Evolutionary conservation across 352 stramenopile genomes (phyloP).

Genomic region (Globisporangium barbulae): DNA sequence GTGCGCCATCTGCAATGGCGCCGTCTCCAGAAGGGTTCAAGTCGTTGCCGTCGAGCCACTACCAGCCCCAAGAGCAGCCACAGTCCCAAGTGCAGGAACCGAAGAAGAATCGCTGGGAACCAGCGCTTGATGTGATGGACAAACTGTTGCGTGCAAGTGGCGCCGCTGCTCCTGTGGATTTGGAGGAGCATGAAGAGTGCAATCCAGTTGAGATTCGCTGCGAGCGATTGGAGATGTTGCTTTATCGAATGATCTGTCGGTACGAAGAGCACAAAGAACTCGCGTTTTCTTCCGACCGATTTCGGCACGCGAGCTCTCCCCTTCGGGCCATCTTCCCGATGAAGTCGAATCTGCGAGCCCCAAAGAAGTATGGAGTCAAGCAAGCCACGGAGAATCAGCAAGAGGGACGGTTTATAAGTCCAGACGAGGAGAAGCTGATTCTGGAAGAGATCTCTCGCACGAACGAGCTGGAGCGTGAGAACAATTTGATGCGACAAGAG

Average conservation of each 20-base stretch:
- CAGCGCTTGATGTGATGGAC: constrained; percentile 77
- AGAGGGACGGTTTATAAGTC: constrained; percentile 19
- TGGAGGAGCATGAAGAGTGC: constrained; percentile 31
- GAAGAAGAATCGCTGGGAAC: constrained; percentile 73
- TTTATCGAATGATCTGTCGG: constrained; percentile 85
- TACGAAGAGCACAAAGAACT: constrained; percentile 82
- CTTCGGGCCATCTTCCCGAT: constrained; percentile 15
- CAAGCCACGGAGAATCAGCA: constrained; percentile 37
- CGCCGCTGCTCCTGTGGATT: constrained; percentile 35
- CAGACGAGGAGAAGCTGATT: constrained; percentile 34
- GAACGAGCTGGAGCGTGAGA: constrained; percentile 61
- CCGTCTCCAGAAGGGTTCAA: constrained; percentile 9
- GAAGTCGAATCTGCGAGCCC: constrained; percentile 41
- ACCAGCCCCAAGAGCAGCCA: constrained; percentile 15
- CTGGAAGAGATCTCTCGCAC: constrained; percentile 36
- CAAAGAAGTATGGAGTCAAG: constrained; percentile 13
- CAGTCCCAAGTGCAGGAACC: constrained; percentile 23
- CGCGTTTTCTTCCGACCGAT: constrained; percentile 46
- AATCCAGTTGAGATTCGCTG: constrained; percentile 53
- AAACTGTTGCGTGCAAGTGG: constrained; percentile 63
- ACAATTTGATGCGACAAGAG: constrained; percentile 63
- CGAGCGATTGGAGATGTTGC: constrained; percentile 73
- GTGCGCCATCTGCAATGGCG: background rate
- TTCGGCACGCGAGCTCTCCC: constrained; percentile 17
- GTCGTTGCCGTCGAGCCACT: constrained; percentile 7